A percentile compares a stretch with the other conserved stretches of the same genome.
phyloP scores from a whole-genome alignment of 108 stramenopile genomes.

The Cyclotella baltica region DNA sequence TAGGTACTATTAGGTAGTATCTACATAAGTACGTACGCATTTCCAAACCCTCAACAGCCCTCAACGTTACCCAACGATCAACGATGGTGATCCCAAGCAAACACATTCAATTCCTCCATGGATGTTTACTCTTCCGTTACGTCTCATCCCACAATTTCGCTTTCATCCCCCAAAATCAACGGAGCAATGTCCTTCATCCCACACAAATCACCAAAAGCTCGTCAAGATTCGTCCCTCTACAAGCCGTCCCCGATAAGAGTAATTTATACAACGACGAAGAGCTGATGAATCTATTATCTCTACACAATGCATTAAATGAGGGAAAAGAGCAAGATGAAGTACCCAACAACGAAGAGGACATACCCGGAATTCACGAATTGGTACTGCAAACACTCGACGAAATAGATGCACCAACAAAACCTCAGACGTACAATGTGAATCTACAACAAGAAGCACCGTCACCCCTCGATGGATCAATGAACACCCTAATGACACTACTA shows the following conservation, averaged over 20 bases:
- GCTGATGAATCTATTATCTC: conserved; percentile 55
- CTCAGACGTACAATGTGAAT: conserved; percentile 1
- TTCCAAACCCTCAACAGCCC: no score
- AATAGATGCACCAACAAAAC: conserved; percentile 14
- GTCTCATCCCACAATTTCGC: neutral
- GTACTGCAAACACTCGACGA: conserved; percentile 64
- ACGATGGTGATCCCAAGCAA: no score
- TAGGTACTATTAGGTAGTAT: no score
- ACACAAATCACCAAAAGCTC: neutral
- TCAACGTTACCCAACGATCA: no score
- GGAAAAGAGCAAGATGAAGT: conserved; percentile 28
- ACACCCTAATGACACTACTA: conserved; percentile 29
- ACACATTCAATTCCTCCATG: no score
- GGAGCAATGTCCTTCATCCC: neutral
- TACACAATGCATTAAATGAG: conserved; percentile 59
- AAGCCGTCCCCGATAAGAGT: conserved; percentile 38
- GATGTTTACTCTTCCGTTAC: no score
- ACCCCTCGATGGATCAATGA: conserved; percentile 25
- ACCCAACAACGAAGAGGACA: conserved; percentile 21
- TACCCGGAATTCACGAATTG: conserved; percentile 66
- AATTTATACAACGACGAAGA: conserved; percentile 81
- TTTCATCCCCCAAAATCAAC: neutral
- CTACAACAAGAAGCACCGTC: conserved; percentile 2
- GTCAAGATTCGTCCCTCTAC: neutral
- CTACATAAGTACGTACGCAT: no score